Evolutionary conservation across 2,329 filamentous ascomycete species (phyloP), one percentile per base, ranked within the genome.

Genomic region (Ceratocystis smalleyi): DNA sequence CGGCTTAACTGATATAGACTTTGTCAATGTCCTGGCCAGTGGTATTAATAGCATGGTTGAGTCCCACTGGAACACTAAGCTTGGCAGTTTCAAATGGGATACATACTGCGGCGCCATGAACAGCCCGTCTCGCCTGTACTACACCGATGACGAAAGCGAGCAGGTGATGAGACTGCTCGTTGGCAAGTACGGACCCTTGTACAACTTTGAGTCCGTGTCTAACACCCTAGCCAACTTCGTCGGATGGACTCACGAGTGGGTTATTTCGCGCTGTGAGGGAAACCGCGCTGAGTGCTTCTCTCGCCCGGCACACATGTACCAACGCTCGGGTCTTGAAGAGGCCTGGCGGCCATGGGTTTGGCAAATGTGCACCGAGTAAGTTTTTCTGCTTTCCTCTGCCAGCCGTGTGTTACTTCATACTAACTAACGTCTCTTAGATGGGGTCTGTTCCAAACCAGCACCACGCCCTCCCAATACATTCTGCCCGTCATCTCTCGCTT

Each of bases 391-490:
- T 43, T 22, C 43, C 49, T 27, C 7, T n/a, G 47, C 22, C 32
- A n/a, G n/a, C 19, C 43, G 40, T 43, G 40, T 43, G 6, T n/a
- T 24, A 0, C 35, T 27, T 3, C 1, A 17, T 2, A 43, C 3
- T n/a, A 10, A 47, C 69, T 69, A 63, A 70, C 61, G 62, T 3
- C 59, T 65, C 66, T 19, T 15, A 81, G 83, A 79, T 94, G 88
- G 88, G 89, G 89, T 8, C 94, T 83, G 74, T 82, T 91, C 61
- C 81, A 86, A 68, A 89, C 87, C 0, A 89, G 89, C 59, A 85
- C 83, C 3, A 82, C 84, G 30, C 83, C 85, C 0, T 89, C 89
- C 0, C 69, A 75, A 0, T 75, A 81, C 65, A 79, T 84, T 63
- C 79, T 86, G 0, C 85, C 89, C 0, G 73, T 95, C 5, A 77